These are phyloP conservation scores for Brassica incana DNA, from an alignment of 345 rosid genomes.

Conservation along the genomic window DNA sequence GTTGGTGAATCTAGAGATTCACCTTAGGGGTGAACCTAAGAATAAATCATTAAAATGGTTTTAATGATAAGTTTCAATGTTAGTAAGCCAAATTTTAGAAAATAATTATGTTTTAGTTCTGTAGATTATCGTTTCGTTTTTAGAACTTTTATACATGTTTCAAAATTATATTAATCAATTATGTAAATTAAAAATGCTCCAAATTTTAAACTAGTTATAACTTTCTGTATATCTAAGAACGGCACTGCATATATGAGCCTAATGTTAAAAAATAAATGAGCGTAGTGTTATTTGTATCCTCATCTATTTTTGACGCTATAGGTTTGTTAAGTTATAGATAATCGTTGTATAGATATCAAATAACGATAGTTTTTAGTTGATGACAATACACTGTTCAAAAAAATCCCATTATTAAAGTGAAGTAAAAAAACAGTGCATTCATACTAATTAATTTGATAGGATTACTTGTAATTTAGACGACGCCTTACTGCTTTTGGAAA, in stretches of 20 bases:
- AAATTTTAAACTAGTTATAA: not conserved
- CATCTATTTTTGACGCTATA: not conserved
- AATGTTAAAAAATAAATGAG: not conserved
- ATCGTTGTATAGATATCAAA: not conserved
- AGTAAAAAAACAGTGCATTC: not conserved
- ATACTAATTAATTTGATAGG: conserved; percentile 2
- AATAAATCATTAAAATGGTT: not conserved
- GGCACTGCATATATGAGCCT: not conserved
- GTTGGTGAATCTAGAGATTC: too few relatives aligned
- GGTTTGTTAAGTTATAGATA: not conserved
- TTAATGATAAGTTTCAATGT: not conserved
- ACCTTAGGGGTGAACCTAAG: too few relatives aligned
- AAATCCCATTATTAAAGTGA: not conserved
- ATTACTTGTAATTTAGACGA: not conserved
- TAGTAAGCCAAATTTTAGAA: not conserved
- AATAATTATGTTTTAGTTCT: not conserved
- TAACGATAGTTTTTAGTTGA: not conserved
- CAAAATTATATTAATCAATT: not conserved
- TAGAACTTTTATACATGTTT: not conserved
- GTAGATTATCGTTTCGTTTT: not conserved
- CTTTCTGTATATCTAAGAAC: not conserved
- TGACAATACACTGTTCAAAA: not conserved
- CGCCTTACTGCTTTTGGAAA: too few relatives aligned
- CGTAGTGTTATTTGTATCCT: not conserved
- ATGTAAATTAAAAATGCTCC: not conserved